These are phyloP conservation scores for Perkinsus marinus DNA, from an alignment of 169 alveolate genomes.

Conservation along the genomic window DNA sequence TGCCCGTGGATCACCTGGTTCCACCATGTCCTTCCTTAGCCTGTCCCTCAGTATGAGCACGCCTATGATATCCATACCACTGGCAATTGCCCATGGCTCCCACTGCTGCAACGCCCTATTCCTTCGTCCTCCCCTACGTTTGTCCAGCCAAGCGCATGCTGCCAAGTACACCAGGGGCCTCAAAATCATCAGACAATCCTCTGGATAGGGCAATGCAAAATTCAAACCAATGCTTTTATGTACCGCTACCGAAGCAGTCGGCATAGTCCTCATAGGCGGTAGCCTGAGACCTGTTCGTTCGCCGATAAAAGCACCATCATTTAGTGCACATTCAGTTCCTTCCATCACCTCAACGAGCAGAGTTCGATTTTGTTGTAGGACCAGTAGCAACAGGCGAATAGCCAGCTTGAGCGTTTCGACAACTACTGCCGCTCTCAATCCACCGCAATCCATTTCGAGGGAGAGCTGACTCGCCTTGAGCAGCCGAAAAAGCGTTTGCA, in stretches of 20 bases:
- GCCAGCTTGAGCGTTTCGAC: background rate
- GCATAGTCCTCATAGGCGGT: background rate
- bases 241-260: background rate
- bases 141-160: background rate
- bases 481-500: background rate
- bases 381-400: background rate
- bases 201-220: background rate
- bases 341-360: background rate
- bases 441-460: background rate
- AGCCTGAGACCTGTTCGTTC: background rate
- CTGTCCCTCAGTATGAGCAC: background rate
- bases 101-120: background rate
- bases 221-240: background rate
- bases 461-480: background rate
- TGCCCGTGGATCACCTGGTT: background rate
- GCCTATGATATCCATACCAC: background rate
- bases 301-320: background rate
- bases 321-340: background rate
- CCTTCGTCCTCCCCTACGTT: background rate
- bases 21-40: background rate
- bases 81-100: background rate
- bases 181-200: background rate
- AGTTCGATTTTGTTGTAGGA: background rate
- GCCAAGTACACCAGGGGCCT: background rate
- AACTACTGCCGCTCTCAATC: background rate